A percentile compares a stretch with the other conserved stretches of the same genome.
These are phyloP conservation scores for Musa balbisiana DNA, from an alignment of 202 grass and related monocot species.

Conservation along the genomic window DNA sequence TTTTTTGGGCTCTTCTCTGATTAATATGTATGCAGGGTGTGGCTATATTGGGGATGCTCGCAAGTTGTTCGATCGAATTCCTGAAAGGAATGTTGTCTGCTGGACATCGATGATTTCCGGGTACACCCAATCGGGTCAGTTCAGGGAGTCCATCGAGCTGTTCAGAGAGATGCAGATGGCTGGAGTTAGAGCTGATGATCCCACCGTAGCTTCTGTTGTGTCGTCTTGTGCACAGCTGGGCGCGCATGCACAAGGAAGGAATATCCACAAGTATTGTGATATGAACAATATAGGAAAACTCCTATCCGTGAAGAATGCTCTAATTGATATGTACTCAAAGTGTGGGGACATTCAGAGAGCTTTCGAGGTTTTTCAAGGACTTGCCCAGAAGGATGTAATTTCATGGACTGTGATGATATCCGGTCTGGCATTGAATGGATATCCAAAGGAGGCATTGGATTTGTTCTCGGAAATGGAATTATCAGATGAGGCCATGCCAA, in stretches of 20 bases:
- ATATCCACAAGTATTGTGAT: conserved; percentile 79
- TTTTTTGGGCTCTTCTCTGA: conserved; percentile 64
- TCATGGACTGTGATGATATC: conserved; percentile 93
- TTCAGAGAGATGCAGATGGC: conserved; percentile 74
- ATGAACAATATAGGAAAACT: conserved; percentile 48
- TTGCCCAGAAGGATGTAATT: conserved; percentile 55
- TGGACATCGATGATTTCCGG: conserved; percentile 89
- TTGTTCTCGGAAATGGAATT: conserved; percentile 83
- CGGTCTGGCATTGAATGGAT: conserved; percentile 72
- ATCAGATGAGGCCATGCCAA: conserved; percentile 48
- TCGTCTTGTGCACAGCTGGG: conserved; percentile 80
- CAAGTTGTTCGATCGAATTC: conserved; percentile 61
- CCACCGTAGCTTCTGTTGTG: conserved; percentile 67
- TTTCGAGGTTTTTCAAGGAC: conserved; percentile 47
- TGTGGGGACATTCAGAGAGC: conserved; percentile 82
- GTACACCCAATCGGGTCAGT: conserved; percentile 52
- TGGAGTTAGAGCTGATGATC: conserved; percentile 59
- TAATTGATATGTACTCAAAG: conserved; percentile 96
- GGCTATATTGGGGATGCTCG: conserved; percentile 47
- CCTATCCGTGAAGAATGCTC: conserved; percentile 64
- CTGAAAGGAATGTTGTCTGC: conserved; percentile 66
- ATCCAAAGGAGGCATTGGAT: conserved; percentile 59
- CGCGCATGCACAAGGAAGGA: conserved; percentile 56
- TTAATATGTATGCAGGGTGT: conserved; percentile 86
- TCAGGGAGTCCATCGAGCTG: conserved; percentile 51